phyloP scores from a whole-genome alignment of 495 filamentous ascomycete species.

The Penicillium dipodomyicola region DNA sequence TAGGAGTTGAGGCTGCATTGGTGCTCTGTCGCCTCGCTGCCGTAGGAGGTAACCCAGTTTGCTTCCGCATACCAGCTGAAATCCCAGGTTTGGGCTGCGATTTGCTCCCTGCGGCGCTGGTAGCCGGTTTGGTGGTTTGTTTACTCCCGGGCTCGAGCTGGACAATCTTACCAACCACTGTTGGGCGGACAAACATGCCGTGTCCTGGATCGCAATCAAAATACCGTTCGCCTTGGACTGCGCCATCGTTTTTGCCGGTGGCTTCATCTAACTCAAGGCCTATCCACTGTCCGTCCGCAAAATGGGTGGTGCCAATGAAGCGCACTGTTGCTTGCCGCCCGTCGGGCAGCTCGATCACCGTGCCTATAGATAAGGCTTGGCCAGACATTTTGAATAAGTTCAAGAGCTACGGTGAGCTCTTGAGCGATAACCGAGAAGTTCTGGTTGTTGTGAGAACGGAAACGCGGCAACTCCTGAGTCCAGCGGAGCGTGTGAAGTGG shows the following conservation, averaged over 20 bases:
- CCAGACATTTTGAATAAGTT: slow-evolving; percentile 34
- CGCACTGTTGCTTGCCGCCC: slow-evolving; percentile 74
- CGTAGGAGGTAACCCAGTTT: slow-evolving; percentile 47
- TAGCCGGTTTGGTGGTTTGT: slow-evolving; percentile 30
- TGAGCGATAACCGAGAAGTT: slow-evolving; percentile 12
- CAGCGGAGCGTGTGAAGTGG: slow-evolving; percentile 21
- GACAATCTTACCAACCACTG: slow-evolving; percentile 56
- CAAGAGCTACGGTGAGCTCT: slow-evolving; percentile 19
- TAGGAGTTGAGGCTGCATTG: slow-evolving; percentile 62
- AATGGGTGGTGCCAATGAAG: slow-evolving; percentile 75
- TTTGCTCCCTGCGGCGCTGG: slow-evolving; percentile 29
- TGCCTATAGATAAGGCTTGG: slow-evolving; percentile 42
- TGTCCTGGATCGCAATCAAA: slow-evolving; percentile 76
- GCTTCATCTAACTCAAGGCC: slow-evolving; percentile 82
- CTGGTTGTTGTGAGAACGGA: slow-evolving; percentile 19
- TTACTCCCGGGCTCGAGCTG: slow-evolving; percentile 50
- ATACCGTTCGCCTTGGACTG: slow-evolving; percentile 84
- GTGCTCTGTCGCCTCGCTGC: slow-evolving; percentile 62
- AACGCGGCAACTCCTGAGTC: slow-evolving; percentile 20
- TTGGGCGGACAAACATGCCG: slow-evolving; percentile 86
- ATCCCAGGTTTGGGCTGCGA: slow-evolving; percentile 32
- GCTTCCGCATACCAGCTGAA: slow-evolving; percentile 36
- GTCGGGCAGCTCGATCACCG: slow-evolving; percentile 68
- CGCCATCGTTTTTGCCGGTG: slow-evolving; percentile 93
- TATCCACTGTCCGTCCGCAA: slow-evolving; percentile 81